Evolutionary conservation across 768 basidiomycete species (phyloP), one percentile per base, ranked within the genome.

Genomic region (Glaciozyma martinii): DNA sequence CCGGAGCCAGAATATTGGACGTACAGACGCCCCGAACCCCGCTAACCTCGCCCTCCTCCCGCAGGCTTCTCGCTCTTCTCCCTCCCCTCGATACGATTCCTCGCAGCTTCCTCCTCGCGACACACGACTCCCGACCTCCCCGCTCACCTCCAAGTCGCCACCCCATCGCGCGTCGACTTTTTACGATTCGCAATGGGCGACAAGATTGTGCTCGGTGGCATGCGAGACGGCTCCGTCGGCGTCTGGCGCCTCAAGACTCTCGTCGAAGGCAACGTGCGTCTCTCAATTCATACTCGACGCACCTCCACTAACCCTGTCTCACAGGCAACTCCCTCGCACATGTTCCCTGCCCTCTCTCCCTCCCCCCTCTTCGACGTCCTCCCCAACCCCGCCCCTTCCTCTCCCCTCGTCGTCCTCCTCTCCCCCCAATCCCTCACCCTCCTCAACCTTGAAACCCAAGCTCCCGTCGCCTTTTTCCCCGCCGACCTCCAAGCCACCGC

Each of bases 41-140:
- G 27, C 61, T 58, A 21, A 46, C 43, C 23, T 32, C 1, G 19
- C n/a, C 3, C 9, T 15, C 40, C 43, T 46, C 29, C n/a, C n/a
- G 21, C 66, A 73, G 72, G 70, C 19, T 73, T 75, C 70, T 66
- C 68, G 3, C 63, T 75, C n/a, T 73, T 59, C 63, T 47, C 66
- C 19, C 61, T 75, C 27, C 21, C 60, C 4, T 0, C 42, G 3
- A 54, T 73, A 40, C 65, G 63, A 53, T 54, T 44, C 15, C 29
- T 30, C 54, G 60, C 44, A 61, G 27, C 10, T 44, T 33, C 30
- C 30, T 60, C 58, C 7, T 21, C 25, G 23, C 64, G 60, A 42
- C 67, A 66, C 58, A 53, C 56, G 29, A 44, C 60, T 19, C 65
- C 68, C 1, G 2, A 37, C 15, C 16, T 60, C 29, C 0, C 30